Evolutionary conservation across 106 monocot species (phyloP), one percentile per base, ranked within the genome.

Genomic region (Triglochin maritima): DNA sequence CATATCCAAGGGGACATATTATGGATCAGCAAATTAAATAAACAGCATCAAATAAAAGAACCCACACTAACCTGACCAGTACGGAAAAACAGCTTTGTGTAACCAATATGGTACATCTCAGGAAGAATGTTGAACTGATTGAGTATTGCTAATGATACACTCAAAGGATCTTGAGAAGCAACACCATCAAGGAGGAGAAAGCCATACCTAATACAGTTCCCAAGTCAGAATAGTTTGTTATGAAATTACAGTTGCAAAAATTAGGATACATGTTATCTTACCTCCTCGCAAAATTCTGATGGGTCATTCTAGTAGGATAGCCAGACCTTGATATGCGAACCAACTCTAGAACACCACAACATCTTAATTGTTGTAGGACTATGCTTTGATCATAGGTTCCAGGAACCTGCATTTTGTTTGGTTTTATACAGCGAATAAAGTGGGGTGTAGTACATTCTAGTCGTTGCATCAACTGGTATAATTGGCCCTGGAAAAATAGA

Each of bases 91-190:
- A 98, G 80, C 65, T 98, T 98, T 69, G 98, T 98, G 72, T 89
- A 98, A 44, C 98, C 98, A 79, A 92, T 89, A 84, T 89, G 98
- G 78, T 98, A 98, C 98, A 98, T 98, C 76, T 98, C 98, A 44
- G 98, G 98, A 70, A 92, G 82, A 74, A 98, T 86, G 72, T 89
- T 89, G 56, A 92, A 98, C 52, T 98, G 98, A 17, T 92, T 83
- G 77, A 98, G 98, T 71, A 98, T 92, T 43, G 92, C 92, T 43
- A 98, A 84, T 16, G 98, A 98, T 43, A 98, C 89, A 76, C 86
- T 92, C 13, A 98, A 74, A 17, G 98, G 92, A 62, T 98, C 89
- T 84, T 86, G 84, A 49, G 89, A 84, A 76, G 88, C 86, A 71
- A 89, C 86, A 82, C 70, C 78, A 73, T 89, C 92, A 65, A 88